phyloP scores from a whole-genome alignment of 305 asterid species.

The Euphrasia arctica region DNA sequence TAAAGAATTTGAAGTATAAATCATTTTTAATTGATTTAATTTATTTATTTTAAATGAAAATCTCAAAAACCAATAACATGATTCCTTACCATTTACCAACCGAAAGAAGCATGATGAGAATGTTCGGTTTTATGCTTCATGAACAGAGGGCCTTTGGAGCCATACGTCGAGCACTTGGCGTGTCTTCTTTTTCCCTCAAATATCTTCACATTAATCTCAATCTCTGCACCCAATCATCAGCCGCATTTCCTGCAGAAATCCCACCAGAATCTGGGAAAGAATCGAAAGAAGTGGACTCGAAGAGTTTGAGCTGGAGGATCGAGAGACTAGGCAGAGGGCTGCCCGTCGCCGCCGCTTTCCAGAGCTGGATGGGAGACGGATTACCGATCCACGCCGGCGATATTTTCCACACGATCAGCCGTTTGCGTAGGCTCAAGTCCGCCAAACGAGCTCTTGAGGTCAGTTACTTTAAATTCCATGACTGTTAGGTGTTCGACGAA shows the following conservation, averaged over 20 bases:
- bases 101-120: constrained; percentile 58
- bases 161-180: constrained; percentile 44
- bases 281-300: constrained; percentile 32
- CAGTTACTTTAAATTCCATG: constrained; percentile 18
- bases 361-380: constrained; percentile 96
- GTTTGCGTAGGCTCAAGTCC: constrained; percentile 66
- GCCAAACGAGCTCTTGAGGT: constrained; percentile 82
- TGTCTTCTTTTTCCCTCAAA: constrained; percentile 22
- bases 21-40: too few relatives aligned
- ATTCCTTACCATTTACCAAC: not conserved
- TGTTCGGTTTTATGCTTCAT: constrained; percentile 29
- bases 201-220: constrained; percentile 25
- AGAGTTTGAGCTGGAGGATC: constrained; percentile 60
- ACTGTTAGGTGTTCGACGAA: constrained; percentile 44
- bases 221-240: constrained; percentile 39
- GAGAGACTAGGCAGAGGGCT: constrained; percentile 61
- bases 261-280: constrained; percentile 30
- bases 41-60: too few relatives aligned
- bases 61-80: too few relatives aligned
- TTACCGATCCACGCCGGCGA: constrained; percentile 75
- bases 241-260: constrained; percentile 22
- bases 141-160: constrained; percentile 38
- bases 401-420: constrained; percentile 67
- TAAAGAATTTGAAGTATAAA: too few relatives aligned
- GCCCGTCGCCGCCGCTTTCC: constrained; percentile 69